Base-by-base conservation (phyloP, 495 filamentous ascomycete genomes). In the Annulohypoxylon nitens region DNA sequence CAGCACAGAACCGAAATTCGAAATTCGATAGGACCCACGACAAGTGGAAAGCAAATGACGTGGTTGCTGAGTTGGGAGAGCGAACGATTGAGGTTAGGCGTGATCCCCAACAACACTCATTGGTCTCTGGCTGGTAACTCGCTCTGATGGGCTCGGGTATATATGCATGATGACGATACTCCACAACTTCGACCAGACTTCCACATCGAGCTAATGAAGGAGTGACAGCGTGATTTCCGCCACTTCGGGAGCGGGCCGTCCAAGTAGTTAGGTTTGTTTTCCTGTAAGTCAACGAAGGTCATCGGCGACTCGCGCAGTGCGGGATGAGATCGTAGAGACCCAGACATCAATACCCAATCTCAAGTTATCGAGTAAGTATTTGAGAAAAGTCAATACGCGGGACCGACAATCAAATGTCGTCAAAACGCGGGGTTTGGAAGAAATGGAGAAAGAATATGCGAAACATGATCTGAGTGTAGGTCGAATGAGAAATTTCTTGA, bases 21-120 rank as follows among this genome's bases (percentile, higher is more conserved):
- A 18, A 57, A 57, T 62, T 54, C 45, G n/a, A 62, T 62, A 69
- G 59, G 57, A 30, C 48, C 58, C 66, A 61, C 66, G 58, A 69
- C 48, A 55, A 62, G 47, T 41, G 30, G 48, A 20, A 41, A 47
- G 23, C 20, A 47, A 30, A 54, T 69, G 66, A 63, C 66, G 66
- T 63, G 66, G 66, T 62, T 62, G 50, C 30, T 57, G 37, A 65
- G 51, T 47, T 65, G 62, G 58, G 36, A 47, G 47, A 47, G 59
- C 59, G 51, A 69, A 26, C 37, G 45, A 34, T 39, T 9, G 53
- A 55, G 34, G 66, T 59, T 63, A 34, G 58, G 37, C 16, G 59
- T 50, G 20, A 18, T 55, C 34, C 33, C 48, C 43, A 39, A 34
- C 25, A 33, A 25, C 8, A 11, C 18, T 63, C 20, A 69, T 69